Evolutionary conservation across 148 eudicot species (phyloP), one percentile per base, ranked within the genome.

Genomic region (Rhododendron ferrugineum): DNA sequence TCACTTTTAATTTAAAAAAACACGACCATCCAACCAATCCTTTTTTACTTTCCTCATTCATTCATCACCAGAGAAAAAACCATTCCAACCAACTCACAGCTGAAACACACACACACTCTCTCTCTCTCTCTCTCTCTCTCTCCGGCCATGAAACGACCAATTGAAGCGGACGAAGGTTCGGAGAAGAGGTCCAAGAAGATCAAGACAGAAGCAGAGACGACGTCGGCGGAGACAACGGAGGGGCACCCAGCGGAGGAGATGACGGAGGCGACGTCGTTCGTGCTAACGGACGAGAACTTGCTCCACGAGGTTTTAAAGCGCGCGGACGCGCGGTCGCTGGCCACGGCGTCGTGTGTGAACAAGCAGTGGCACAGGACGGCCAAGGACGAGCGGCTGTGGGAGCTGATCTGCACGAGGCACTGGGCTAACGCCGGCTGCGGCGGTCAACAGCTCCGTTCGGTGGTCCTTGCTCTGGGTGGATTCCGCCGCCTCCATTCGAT

Each of bases 371-470:
- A 87, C 82, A 58, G 32, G 46, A 94, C 98, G 79, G 93, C 95
- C 10, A 88, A 86, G 78, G 98, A 96, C 85, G 98, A 96, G 90
- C 91, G 98, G 1, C 75, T 96, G 0, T 96, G 98, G 98, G 98
- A 96, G 92, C 88, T 93, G 89, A 92, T 93, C 86, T 96, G 98
- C 85, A 96, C 98, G n/a, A 89, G 90, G 37, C 95, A 92, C 83
- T 90, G 89, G 90, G 77, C 87, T 30, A 90, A 90, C n/a, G 85
- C 85, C 64, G 88, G 90, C 8, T 86, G 88, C 82, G 89, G 90
- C 60, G 90, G 88, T 32, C 89, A 84, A 14, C 98, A 93, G 91
- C 92, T 94, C n/a, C 90, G 98, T 77, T 89, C 96, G 11, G 98
- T 96, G 13, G 98, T 95, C 23, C 89, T 91, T 13, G 95, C 95